phyloP scores from a whole-genome alignment of 768 basidiomycete species.

The Termitomyces sp. region DNA sequence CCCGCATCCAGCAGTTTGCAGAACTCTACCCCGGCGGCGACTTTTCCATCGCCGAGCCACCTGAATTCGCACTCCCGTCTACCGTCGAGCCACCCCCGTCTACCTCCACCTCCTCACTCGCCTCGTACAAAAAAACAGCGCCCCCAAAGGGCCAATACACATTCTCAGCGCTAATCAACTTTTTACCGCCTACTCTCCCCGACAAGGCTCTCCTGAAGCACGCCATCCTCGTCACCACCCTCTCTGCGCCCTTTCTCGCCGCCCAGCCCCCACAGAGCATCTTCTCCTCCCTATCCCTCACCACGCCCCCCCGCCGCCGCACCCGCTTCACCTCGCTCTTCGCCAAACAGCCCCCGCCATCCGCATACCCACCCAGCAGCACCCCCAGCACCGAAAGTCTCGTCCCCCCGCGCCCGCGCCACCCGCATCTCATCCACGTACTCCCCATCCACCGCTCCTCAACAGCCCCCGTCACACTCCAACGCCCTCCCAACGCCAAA shows the following conservation, averaged over 20 bases:
- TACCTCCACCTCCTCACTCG: not conserved
- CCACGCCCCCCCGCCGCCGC: slow-evolving; percentile 1
- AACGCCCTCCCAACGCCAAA: slow-evolving; percentile 5
- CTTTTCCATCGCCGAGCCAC: slow-evolving; percentile 27
- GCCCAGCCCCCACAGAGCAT: not conserved
- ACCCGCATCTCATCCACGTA: slow-evolving; percentile 19
- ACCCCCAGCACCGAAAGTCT: slow-evolving; percentile 9
- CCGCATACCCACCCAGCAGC: not conserved
- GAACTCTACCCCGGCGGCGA: slow-evolving; percentile 30
- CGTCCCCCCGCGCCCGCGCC: not conserved
- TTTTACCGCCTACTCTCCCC: slow-evolving; percentile 32
- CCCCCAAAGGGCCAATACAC: slow-evolving; percentile 15
- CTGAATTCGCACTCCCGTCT: slow-evolving; percentile 8
- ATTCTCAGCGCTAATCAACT: slow-evolving; percentile 43
- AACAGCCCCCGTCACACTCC: not conserved
- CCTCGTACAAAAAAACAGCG: not conserved
- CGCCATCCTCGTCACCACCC: slow-evolving; percentile 40
- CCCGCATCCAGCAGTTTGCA: slow-evolving; percentile 28
- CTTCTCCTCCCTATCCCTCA: slow-evolving; percentile 10
- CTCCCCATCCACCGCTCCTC: slow-evolving; percentile 11
- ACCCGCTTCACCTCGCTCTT: slow-evolving; percentile 12
- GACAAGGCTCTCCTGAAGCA: slow-evolving; percentile 43
- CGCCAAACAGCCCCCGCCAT: not conserved
- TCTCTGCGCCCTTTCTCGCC: slow-evolving; percentile 34
- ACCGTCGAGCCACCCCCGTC: too few species aligned